Percentiles rank a stretch among this genome's conserved stretches.
These are phyloP conservation scores for Hemileccinum rubropunctum DNA, from an alignment of 768 basidiomycete species.

Conservation along the genomic window DNA sequence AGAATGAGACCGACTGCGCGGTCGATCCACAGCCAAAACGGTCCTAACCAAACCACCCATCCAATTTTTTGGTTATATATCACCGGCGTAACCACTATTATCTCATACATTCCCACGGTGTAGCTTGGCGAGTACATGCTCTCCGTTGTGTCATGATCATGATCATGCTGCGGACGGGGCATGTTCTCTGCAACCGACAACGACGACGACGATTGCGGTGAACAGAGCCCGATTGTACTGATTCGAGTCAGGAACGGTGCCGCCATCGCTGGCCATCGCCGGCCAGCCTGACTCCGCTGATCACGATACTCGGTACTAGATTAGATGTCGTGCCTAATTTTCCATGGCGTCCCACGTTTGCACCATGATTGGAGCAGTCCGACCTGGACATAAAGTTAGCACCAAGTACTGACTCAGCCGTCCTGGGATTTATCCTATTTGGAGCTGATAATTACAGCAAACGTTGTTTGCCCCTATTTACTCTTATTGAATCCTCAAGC, in stretches of 20 bases:
- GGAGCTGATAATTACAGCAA: no score
- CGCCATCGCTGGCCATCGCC: conserved; percentile 23
- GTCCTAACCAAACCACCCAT: conserved; percentile 16
- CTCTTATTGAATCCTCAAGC: conserved; percentile 26
- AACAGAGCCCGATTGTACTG: no score
- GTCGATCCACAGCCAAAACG: conserved; percentile 46
- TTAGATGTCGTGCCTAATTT: neutral
- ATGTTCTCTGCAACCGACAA: conserved; percentile 8
- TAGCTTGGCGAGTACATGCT: conserved; percentile 5
- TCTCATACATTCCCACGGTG: conserved; percentile 26
- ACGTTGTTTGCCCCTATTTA: conserved; percentile 19
- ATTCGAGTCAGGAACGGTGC: conserved; percentile 11
- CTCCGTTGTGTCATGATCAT: no score
- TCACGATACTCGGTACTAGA: conserved; percentile 13
- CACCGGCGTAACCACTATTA: conserved; percentile 13
- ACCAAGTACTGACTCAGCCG: conserved; percentile 6
- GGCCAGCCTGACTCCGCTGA: conserved; percentile 13
- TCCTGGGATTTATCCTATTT: no score
- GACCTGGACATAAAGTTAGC: conserved; percentile 10
- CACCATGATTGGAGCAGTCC: conserved; percentile 10
- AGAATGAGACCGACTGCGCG: conserved; percentile 43
- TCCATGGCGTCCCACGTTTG: conserved; percentile 2
- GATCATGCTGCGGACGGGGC: no score
- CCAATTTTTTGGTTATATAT: conserved; percentile 29
- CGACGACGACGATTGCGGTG: neutral